Percentiles rank a stretch among this genome's conserved stretches.
Conservation (phyloP, 139 green algal species). For the Zygnema cylindricum region DNA sequence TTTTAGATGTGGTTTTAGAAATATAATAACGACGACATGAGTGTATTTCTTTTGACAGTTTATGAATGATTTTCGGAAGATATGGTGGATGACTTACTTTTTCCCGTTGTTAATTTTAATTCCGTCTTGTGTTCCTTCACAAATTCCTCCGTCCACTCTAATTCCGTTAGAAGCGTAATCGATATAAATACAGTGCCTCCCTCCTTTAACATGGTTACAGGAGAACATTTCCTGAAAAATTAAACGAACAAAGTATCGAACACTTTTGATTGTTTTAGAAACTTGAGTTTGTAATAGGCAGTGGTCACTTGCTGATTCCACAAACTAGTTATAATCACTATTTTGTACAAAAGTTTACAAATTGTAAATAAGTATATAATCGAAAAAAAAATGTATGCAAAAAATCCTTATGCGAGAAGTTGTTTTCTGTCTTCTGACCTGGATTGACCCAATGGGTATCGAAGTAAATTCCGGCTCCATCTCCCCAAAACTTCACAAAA, state of each 20-base stretch:
- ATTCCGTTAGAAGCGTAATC: background rate
- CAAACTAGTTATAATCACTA: too few species aligned
- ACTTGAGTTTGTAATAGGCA: too few species aligned
- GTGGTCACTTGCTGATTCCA: too few species aligned
- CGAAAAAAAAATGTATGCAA: too few species aligned
- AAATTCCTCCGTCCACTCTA: background rate
- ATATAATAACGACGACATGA: too few species aligned
- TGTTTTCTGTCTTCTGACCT: background rate
- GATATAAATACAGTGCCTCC: background rate
- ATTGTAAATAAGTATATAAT: too few species aligned
- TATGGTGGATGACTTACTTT: conserved; percentile 5
- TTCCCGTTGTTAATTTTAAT: conserved; percentile 18
- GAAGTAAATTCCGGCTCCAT: conserved; percentile 19
- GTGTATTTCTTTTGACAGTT: too few species aligned
- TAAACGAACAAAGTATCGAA: background rate
- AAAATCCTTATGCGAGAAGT: conserved; percentile 5
- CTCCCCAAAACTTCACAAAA: background rate
- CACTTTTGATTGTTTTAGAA: too few species aligned
- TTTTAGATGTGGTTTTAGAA: too few species aligned
- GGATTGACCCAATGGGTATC: conserved; percentile 37
- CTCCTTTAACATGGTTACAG: background rate
- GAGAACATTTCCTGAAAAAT: conserved; percentile 9
- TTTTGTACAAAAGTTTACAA: too few species aligned
- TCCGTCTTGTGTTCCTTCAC: background rate
- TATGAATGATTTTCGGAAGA: too few species aligned